phyloP scores from a whole-genome alignment of 352 stramenopile species.

The Globisporangium splendens region DNA sequence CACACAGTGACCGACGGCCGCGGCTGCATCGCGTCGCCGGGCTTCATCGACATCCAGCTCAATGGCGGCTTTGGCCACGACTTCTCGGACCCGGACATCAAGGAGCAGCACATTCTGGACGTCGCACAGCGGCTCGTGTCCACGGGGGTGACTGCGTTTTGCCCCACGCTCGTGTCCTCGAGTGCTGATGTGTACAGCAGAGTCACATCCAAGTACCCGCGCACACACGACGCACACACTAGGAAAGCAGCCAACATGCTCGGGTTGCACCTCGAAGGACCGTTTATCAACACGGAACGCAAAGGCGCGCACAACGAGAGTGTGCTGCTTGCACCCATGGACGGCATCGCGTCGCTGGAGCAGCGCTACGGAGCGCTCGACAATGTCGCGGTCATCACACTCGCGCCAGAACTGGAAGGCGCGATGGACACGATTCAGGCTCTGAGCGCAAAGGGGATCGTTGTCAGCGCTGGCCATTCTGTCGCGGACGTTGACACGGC shows the following conservation, averaged over 20 bases:
- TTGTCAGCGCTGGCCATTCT: slow-evolving; percentile 78
- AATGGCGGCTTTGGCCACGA: slow-evolving; percentile 88
- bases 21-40: slow-evolving; percentile 67
- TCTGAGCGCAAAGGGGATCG: slow-evolving; percentile 24
- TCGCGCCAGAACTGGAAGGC: slow-evolving; percentile 83
- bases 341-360: slow-evolving; percentile 42
- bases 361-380: slow-evolving; percentile 56
- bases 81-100: slow-evolving; percentile 67
- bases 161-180: slow-evolving; percentile 88
- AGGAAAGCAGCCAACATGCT: slow-evolving; percentile 63
- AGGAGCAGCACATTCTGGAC: slow-evolving; percentile 34
- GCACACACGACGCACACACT: slow-evolving; percentile 26
- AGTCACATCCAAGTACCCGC: slow-evolving; percentile 48
- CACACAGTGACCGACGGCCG: slow-evolving; percentile 59
- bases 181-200: slow-evolving; percentile 47
- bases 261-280: slow-evolving; percentile 87
- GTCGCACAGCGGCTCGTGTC: slow-evolving; percentile 50
- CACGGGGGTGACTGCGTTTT: slow-evolving; percentile 83
- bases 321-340: slow-evolving; percentile 41
- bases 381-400: slow-evolving; percentile 75
- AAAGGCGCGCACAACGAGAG: slow-evolving; percentile 77
- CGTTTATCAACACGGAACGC: slow-evolving; percentile 80
- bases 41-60: slow-evolving; percentile 89
- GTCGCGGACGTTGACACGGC: slow-evolving; percentile 65
- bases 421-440: slow-evolving; percentile 28